phyloP scores from a whole-genome alignment of 495 filamentous ascomycete species.

The Aspergillus biplanus region DNA sequence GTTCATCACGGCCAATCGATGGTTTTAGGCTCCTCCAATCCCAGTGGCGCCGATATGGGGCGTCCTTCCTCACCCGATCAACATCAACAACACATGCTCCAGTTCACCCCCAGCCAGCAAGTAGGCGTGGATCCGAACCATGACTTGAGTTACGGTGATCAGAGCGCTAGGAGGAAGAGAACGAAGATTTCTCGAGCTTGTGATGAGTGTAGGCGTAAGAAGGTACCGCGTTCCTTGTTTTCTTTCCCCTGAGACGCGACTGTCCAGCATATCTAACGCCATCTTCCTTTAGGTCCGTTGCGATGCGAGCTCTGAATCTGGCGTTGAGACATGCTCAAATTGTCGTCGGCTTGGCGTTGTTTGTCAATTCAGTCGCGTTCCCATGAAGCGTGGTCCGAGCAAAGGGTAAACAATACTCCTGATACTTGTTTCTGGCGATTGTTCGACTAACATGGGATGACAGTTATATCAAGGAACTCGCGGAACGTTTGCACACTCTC shows the following conservation, averaged over 20 bases:
- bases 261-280: constrained; percentile 26
- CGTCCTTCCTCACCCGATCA: constrained; percentile 45
- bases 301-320: constrained; percentile 80
- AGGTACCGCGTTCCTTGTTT: constrained; percentile 51
- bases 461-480: constrained; percentile 95
- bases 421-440: background rate
- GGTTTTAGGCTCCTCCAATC: constrained; percentile 47
- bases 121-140: constrained; percentile 57
- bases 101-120: constrained; percentile 52
- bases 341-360: constrained; percentile 76
- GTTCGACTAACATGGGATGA: constrained; percentile 28
- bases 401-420: constrained; percentile 69
- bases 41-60: constrained; percentile 41
- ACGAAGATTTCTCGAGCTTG: constrained; percentile 93
- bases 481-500: constrained; percentile 82
- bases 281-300: constrained; percentile 71
- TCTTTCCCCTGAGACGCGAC: constrained; percentile 21
- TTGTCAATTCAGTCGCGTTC: constrained; percentile 90
- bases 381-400: constrained; percentile 92
- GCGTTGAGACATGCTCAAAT: constrained; percentile 80
- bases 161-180: constrained; percentile 75
- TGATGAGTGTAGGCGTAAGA: constrained; percentile 94
- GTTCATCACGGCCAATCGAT: constrained; percentile 47
- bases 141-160: constrained; percentile 57
- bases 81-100: constrained; percentile 52